phyloP scores from a whole-genome alignment of 208 protist genomes.

The Plasmodiophora brassicae region DNA sequence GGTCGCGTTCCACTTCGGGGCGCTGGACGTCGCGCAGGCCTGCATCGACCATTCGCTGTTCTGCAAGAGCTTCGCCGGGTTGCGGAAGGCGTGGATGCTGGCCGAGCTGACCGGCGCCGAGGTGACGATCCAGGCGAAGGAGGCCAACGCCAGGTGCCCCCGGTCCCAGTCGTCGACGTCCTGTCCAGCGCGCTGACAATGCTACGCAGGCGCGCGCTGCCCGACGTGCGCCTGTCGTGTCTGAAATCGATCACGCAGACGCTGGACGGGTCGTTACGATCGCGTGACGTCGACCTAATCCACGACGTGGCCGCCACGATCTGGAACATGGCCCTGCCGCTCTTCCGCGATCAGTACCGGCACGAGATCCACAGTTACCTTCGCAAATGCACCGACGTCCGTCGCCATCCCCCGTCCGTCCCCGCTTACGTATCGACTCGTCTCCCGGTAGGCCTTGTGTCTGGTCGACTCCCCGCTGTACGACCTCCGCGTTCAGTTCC shows the following conservation, averaged over 20 bases:
- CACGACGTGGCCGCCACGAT: neutral
- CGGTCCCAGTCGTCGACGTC: too few relatives aligned
- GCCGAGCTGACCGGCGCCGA: neutral
- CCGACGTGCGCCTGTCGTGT: neutral
- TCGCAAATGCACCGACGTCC: neutral
- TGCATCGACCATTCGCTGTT: neutral
- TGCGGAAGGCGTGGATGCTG: neutral
- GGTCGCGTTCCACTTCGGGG: neutral
- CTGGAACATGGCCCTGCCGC: neutral
- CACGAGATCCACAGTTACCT: neutral
- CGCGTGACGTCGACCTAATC: neutral
- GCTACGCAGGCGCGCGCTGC: too few relatives aligned
- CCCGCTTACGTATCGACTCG: too few relatives aligned
- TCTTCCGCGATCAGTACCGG: neutral
- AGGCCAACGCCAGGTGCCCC: neutral
- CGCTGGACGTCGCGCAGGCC: neutral
- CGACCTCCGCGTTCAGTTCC: neutral
- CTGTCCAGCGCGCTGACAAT: too few relatives aligned
- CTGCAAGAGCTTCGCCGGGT: conserved; percentile 23
- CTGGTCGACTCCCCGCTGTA: too few relatives aligned
- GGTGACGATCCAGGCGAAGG: neutral
- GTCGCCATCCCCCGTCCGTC: too few relatives aligned
- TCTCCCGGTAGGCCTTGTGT: too few relatives aligned
- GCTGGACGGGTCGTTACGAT: neutral
- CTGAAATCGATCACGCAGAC: neutral